Base-by-base conservation (phyloP, 768 basidiomycete species). In the Amanita exitialis region DNA sequence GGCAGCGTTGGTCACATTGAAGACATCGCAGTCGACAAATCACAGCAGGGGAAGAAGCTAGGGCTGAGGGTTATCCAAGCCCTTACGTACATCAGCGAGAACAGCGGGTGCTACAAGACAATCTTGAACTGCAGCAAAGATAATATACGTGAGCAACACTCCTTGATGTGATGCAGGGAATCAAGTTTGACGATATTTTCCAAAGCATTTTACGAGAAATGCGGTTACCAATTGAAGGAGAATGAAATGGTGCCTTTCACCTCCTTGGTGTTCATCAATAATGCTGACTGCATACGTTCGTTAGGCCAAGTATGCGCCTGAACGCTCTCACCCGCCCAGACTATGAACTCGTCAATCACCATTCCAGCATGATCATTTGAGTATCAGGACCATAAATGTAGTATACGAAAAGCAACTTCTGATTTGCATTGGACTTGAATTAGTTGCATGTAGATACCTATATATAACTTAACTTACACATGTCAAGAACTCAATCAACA, bases 201-300 rank as follows among this genome's bases (percentile, higher is more conserved):
- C 55, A 27, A 62, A 96, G 94, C 89, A 7, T 99, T 99, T 71
- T 99, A 99, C 66, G 74, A 91, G 66, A 98, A 98, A 68, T 99
- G 95, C 63, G 95, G 95, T 18, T 96, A 71, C 61, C 74, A 78
- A 66, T 86, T 83, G 71, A 95, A 93, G 68, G 94, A 94, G 67
- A 82, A 78, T 59, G 90, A 96, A 67, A 98, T 98, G 94, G 94
- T 86, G 51, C 12, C 9, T 20, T 13, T 3, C 15, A 18, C 21
- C 35, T 18, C 15, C 3, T 37, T 21, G 18, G 5, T 13, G 38
- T 25, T 10, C 23, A 16, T 34, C 12, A 18, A 39, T 37, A 1
- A 25, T 41, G 7, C 15, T 43, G 37, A 42, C 28, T n/a, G 37
- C 20, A 32, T 50, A 8, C 20, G 12, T 16, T 34, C 21, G 15